Conservation (phyloP, 2,329 filamentous ascomycete genomes). For the Pestalotiopsis sp. region DNA sequence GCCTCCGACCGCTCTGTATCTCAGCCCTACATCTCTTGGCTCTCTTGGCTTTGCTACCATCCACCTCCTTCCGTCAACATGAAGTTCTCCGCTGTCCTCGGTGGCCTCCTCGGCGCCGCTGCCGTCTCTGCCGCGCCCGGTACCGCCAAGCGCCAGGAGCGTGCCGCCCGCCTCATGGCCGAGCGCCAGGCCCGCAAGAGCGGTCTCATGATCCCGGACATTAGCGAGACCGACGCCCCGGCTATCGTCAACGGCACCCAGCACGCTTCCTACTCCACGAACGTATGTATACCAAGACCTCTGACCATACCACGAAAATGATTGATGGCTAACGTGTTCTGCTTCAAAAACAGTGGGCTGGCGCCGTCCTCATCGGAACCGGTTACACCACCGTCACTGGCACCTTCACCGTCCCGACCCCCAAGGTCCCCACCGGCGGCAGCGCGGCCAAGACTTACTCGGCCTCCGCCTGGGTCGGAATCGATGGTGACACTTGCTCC, state of each 20-base stretch:
- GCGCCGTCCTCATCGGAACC: constrained; percentile 52
- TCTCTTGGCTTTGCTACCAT: not conserved
- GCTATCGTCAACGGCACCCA: constrained; percentile 1
- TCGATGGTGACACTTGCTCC: constrained; percentile 58
- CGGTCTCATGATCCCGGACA: constrained; percentile 5
- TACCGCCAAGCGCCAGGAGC: constrained; percentile 38
- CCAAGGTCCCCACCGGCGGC: constrained; percentile 28
- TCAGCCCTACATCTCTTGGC: not conserved
- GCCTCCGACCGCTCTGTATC: not conserved
- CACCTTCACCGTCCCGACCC: constrained; percentile 52
- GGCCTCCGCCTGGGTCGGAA: constrained; percentile 60
- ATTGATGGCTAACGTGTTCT: constrained; percentile 11
- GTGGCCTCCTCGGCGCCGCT: constrained; percentile 38
- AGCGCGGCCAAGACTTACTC: constrained; percentile 34
- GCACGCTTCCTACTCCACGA: constrained; percentile 51
- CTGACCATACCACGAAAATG: constrained; percentile 44
- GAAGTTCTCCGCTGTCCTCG: constrained; percentile 45
- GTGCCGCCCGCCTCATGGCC: constrained; percentile 27
- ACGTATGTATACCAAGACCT: constrained; percentile 27
- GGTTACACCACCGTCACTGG: constrained; percentile 54
- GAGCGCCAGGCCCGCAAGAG: constrained; percentile 18
- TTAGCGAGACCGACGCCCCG: not conserved
- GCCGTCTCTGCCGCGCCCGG: constrained; percentile 45
- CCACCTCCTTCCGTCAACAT: constrained; percentile 30
- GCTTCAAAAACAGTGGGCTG: constrained; percentile 51